Conservation (phyloP, 2,329 filamentous ascomycete species). For the Trichophyton verrucosum region DNA sequence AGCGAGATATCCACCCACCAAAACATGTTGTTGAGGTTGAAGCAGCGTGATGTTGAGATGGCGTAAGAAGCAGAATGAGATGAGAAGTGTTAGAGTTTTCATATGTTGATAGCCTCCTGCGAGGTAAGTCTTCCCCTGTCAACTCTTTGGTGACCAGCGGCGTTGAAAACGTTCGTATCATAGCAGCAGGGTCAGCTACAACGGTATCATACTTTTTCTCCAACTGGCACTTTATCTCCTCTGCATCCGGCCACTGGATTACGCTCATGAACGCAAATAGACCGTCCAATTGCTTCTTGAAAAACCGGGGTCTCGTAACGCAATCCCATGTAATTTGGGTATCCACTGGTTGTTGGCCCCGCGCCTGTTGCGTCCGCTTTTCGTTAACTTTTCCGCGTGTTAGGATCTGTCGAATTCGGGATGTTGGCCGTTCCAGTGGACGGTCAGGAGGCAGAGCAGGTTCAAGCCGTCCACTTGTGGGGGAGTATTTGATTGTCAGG, state of each 20-base stretch:
- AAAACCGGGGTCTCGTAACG: conserved; percentile 26
- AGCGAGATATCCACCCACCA: conserved; percentile 44
- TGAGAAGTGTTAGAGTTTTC: conserved; percentile 20
- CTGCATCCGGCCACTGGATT: conserved; percentile 38
- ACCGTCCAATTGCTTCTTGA: conserved; percentile 37
- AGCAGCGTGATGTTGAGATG: conserved; percentile 1
- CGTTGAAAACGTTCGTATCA: conserved; percentile 8
- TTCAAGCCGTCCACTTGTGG: background rate
- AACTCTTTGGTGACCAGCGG: conserved; percentile 7
- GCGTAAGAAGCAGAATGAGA: conserved; percentile 19
- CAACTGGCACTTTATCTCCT: conserved; percentile 27
- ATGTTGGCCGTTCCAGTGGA: background rate
- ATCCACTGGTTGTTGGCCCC: background rate
- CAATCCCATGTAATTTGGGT: conserved; percentile 24
- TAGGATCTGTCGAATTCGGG: conserved; percentile 4
- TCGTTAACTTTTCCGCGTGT: background rate
- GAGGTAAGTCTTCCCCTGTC: conserved; percentile 14
- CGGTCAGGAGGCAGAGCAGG: background rate
- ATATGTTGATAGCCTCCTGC: conserved; percentile 17
- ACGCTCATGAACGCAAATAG: conserved; percentile 40
- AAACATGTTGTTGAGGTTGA: conserved; percentile 19
- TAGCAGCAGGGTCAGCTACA: conserved; percentile 7
- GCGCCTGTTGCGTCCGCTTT: background rate
- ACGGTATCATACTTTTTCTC: conserved; percentile 23
- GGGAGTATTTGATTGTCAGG: conserved; percentile 28